Base-by-base conservation (phyloP, 495 filamentous ascomycete species). In the Haplographium delicatum region DNA sequence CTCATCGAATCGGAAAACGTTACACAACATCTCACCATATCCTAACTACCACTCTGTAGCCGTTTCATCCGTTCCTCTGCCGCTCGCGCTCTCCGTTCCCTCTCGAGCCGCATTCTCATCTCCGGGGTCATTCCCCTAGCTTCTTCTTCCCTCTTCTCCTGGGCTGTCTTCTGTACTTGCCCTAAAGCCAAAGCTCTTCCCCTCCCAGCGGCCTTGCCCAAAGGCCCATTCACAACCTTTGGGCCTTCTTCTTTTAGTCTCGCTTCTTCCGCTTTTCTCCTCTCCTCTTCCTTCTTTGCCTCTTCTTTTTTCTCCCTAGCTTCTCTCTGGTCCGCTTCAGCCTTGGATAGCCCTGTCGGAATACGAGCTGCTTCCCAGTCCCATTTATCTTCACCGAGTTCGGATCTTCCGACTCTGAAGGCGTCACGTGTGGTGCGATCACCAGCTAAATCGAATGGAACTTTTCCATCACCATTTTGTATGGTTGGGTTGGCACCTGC, bases 381-480 rank as follows among this genome's bases (percentile, higher is more conserved):
- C 86, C 86, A 96, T 4, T 62, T 65, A 0, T 58, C 56, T 60
- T 93, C 90, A 2, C 90, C 91, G 1, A 96, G 72, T 59, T 91
- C 85, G 38, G 76, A 72, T 7, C 93, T 83, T 0, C 90, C 89
- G 19, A 96, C 75, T 3, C 94, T 85, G 71, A 98, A 98, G 4
- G 89, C 88, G 59, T 97, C 91, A 1, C 93, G 80, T 0, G 90
- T 95, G 2, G 83, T 69, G 1, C 91, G 79, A 62, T 97, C 89
- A 25, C 94, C 89, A 8, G 88, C 80, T 4, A 97, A 76, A 33
- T 94, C 89, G 62, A 95, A 97, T 0, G 93, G 67, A 0, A 89
- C 84, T 59, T 82, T 85, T 16, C 83, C 86, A 35, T 80, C 77
- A 28, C 80, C 76, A 63, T 84, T 97, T 9, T 62, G 57, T 3